phyloP scores from a whole-genome alignment of 306 rosid species.

The Quercus parvula region DNA sequence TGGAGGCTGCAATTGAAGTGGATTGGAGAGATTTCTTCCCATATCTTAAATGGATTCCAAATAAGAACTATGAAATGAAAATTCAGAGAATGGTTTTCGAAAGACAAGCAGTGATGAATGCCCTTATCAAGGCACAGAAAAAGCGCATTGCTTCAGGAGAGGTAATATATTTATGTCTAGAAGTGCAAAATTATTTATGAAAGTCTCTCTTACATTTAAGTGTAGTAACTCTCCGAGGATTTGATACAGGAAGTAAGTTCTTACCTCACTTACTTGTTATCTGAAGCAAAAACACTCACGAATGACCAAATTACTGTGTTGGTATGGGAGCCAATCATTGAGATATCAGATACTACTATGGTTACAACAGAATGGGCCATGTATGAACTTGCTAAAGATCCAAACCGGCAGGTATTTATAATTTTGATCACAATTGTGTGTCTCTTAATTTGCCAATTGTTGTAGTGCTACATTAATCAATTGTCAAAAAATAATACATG shows the following conservation, averaged over 20 bases:
- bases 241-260: conserved; percentile 55
- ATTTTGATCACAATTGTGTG: not conserved
- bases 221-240: conserved; percentile 8
- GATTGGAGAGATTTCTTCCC: conserved; percentile 99
- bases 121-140: conserved; percentile 59
- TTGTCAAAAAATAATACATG: no score
- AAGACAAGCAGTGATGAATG: conserved; percentile 55
- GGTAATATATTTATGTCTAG: conserved; percentile 26
- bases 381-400: conserved; percentile 77
- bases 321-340: conserved; percentile 83
- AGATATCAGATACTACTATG: conserved; percentile 78
- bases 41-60: conserved; percentile 88
- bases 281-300: conserved; percentile 59
- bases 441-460: not conserved
- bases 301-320: conserved; percentile 62
- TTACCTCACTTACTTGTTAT: conserved; percentile 53
- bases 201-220: not conserved
- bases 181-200: not conserved
- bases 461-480: no score
- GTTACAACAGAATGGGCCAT: conserved; percentile 90
- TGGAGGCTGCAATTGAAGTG: conserved; percentile 97
- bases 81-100: conserved; percentile 30
- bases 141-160: conserved; percentile 69
- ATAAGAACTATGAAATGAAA: conserved; percentile 49
- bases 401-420: conserved; percentile 55